Base-by-base conservation (phyloP, 116 monocot species). In the Iris pallida region DNA sequence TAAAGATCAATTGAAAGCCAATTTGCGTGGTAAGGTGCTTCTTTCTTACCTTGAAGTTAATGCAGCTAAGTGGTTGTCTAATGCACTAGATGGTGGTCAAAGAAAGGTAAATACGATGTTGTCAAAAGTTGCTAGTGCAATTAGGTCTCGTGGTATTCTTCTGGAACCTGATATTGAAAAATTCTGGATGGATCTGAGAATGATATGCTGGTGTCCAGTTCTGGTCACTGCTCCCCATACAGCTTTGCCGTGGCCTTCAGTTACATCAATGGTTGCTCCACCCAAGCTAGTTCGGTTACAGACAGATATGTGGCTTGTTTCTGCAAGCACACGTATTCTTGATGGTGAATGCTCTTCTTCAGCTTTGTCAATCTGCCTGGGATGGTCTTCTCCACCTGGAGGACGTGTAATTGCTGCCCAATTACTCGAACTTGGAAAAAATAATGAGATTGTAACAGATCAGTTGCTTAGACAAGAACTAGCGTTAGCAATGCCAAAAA, bases 151-250 rank as follows among this genome's bases (percentile, higher is more conserved):
- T 53, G 87, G 78, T 51, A 65, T 55, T 42, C 66, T 62, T 69
- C 47, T 45, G 5, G 78, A 90, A 64, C 64, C 48, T 70, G 74
- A 90, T 68, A 71, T 82, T 59, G 93, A 88, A 60, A 99, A 80
- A 42, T 93, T 99, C 75, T 99, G 99, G 99, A 86, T 66, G 82
- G 84, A 93, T 48, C 59, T 99, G 59, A 86, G 82, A 86, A 81
- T 84, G 84, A 99, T 93, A 78, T 86, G 82, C 61, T 99, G 99
- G 99, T 99, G 99, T 61, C 99, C 99, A 66, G 93, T 99, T 52
- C 59, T 99, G 42, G 78, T 83, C 55, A 71, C 74, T 63, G 66
- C 90, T 55, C 93, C 93, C 41, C 76, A 84, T 86, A 54, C 79
- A 65, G 68, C 82, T 75, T 76, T 99, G 59, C 99, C 99, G 18